Base-by-base conservation (phyloP, 768 basidiomycete genomes). In the Mycena rosella region DNA sequence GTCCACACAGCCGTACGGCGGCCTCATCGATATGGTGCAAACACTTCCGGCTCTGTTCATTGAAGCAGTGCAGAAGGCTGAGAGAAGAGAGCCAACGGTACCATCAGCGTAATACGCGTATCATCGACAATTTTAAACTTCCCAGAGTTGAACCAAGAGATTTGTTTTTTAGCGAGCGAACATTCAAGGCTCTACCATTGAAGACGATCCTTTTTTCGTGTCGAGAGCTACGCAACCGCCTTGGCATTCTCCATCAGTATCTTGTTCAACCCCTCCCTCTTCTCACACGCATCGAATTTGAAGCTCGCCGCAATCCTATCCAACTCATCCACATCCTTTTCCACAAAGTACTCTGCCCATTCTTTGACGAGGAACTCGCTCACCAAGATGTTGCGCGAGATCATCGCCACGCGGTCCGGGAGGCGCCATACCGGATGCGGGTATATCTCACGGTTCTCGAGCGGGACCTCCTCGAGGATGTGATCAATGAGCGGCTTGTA, bases 281-380 rank as follows among this genome's bases (percentile, higher is more conserved):
- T 87, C 74, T 87, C 73, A 78, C 93, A 95, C 57, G 88, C 83
- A 51, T 88, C 88, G 70, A 89, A 91, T 76, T 82, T 83, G 82
- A 95, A 94, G 77, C 91, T 91, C 72, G 83, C 82, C n/a, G 93
- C 93, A 57, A 95, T 83, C 68, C 80, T 85, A 71, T 95, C 93
- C 44, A 95, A 75, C 79, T 93, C 88, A 52, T 75, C 81, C 73
- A 86, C 79, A 38, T 77, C 84, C 82, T 85, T 87, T 0, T 89
- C 88, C 20, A 81, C 71, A 74, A 92, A 91, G 74, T 90, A 87
- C 56, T 89, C 88, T 22, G 91, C 91, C 89, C 91, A 93, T 74
- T 91, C 91, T 76, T 83, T 84, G 36, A 91, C 84, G 61, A 94
- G 80, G 76, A 87, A 93, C 78, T 93, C 93, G 27, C 86, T 83